Percentiles rank a stretch among this genome's conserved stretches.
Conservation (phyloP, 1,284 basidiomycete genomes). For the Pholiota adiposa region DNA sequence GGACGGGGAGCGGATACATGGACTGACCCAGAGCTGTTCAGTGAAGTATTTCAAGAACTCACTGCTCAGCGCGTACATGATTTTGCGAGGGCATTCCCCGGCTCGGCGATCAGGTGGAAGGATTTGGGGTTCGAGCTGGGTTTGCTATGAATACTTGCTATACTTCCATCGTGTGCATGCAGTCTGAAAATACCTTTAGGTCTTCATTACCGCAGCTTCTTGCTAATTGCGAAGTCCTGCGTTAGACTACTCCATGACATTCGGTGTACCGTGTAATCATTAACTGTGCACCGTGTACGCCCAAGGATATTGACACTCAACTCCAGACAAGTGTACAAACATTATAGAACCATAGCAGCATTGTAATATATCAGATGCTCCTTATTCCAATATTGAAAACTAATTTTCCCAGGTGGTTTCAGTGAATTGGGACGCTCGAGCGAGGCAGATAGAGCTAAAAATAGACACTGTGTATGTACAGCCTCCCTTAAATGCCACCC, state of each 20-base stretch:
- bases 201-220: no score
- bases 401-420: not conserved
- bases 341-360: no score
- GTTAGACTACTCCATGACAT: no score
- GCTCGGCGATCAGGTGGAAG: not conserved
- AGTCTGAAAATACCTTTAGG: no score
- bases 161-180: no score
- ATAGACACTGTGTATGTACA: not conserved
- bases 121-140: not conserved
- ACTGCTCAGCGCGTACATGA: constrained; percentile 25
- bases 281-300: no score
- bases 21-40: constrained; percentile 27
- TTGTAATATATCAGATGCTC: no score
- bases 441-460: not conserved
- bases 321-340: no score
- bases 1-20: constrained; percentile 12
- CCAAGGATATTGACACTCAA: no score
- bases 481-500: not conserved
- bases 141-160: no score
- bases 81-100: not conserved
- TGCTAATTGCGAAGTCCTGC: no score
- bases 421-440: not conserved
- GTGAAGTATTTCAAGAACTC: constrained; percentile 25
- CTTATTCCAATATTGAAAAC: not conserved
- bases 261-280: no score